Conservation (phyloP, 2,329 filamentous ascomycete species). For the Ophiocordyceps camponoti-rufipedis region DNA sequence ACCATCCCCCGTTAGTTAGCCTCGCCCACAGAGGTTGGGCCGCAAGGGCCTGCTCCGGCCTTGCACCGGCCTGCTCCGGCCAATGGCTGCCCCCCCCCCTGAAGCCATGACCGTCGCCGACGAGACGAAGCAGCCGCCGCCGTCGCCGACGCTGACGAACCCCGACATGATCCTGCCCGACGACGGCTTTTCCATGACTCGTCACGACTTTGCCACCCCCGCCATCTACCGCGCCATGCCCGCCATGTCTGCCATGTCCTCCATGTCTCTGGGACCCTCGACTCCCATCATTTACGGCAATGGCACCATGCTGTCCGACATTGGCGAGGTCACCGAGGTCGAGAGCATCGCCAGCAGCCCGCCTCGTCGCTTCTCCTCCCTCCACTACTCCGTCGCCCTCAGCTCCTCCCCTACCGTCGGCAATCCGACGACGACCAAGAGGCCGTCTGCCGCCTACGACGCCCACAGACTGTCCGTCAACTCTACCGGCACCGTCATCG, state of each 20-base stretch:
- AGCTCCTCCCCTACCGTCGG: conserved; percentile 28
- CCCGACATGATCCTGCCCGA: conserved; percentile 88
- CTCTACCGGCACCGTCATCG: conserved; percentile 42
- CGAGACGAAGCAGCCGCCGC: conserved; percentile 28
- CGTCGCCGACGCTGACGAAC: conserved; percentile 77
- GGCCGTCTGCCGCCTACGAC: conserved; percentile 18
- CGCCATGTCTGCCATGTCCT: background rate
- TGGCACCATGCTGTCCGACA: conserved; percentile 51
- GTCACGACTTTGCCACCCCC: conserved; percentile 13
- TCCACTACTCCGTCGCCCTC: conserved; percentile 15
- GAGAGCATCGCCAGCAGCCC: conserved; percentile 28
- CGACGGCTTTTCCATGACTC: conserved; percentile 36
- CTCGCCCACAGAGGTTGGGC: background rate
- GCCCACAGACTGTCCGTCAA: conserved; percentile 35
- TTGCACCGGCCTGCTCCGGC: background rate
- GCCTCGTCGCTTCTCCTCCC: conserved; percentile 18
- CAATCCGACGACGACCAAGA: conserved; percentile 21
- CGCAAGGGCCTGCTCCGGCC: background rate
- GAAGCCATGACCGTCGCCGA: conserved; percentile 5
- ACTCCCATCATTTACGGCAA: conserved; percentile 54
- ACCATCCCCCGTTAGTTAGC: too few species aligned
- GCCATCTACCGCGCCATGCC: conserved; percentile 13
- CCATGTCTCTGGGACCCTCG: conserved; percentile 29
- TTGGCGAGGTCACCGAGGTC: conserved; percentile 37
- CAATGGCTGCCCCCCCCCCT: background rate